Conservation (phyloP, 345 rosid genomes). For the Eucalyptus tenuipes region DNA sequence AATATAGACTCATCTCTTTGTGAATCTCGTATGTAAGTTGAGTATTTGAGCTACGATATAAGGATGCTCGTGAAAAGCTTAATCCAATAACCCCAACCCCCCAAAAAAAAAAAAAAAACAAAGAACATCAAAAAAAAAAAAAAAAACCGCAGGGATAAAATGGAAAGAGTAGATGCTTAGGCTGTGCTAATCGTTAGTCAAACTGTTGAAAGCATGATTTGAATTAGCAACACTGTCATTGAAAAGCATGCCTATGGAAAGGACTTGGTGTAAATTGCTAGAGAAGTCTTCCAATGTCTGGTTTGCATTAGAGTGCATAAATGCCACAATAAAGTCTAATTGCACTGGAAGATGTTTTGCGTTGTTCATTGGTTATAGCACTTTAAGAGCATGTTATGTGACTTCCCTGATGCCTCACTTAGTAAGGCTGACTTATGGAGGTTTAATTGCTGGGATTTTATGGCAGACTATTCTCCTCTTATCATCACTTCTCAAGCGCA, state of each 20-base stretch:
- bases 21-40: not conserved
- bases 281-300: not conserved
- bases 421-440: not conserved
- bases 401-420: not conserved
- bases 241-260: not conserved
- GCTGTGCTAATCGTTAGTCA: not conserved
- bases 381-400: not conserved
- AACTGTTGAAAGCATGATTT: not conserved
- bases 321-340: not conserved
- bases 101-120: not conserved
- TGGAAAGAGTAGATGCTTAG: not conserved
- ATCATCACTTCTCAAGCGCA: constrained; percentile 92
- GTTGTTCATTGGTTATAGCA: not conserved
- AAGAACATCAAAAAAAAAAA: not conserved
- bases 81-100: not conserved
- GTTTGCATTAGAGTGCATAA: not conserved
- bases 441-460: not conserved
- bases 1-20: not conserved
- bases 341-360: not conserved
- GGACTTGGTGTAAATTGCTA: not conserved
- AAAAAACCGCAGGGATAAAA: not conserved
- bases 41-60: not conserved
- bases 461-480: constrained; percentile 69
- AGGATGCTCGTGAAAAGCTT: not conserved
- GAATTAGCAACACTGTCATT: not conserved